Evolutionary conservation across 164 flowering plant genomes (phyloP), one percentile per base, ranked within the genome.

Genomic region (Piper betle): DNA sequence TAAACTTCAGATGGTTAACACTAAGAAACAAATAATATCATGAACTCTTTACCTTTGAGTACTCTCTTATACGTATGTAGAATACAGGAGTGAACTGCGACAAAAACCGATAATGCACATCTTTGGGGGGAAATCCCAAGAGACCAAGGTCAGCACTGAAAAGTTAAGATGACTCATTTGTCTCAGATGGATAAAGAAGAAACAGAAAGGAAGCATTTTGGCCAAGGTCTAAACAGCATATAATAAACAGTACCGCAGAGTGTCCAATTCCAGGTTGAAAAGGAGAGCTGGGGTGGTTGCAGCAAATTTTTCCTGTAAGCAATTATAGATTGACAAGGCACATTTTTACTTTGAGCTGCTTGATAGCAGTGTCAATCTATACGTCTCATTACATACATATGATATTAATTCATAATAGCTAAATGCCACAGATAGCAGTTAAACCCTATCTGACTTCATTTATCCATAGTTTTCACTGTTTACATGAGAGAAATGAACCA

Each of bases 61-160:
- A 93, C 52, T 90, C 99, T 74, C 99, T 82, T 61, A 79, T 78
- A 65, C 97, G 84, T 58, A 93, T 83, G 69, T 84, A 93, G 71
- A 93, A 93, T 38, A 90, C 87, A 19, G 95, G 99, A 18, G 63
- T 73, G 65, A 93, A 93, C 61, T 88, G 96, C 72, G 93, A 88
- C 68, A 93, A 97, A 77, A 93, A 93, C 53, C 91, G 85, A 60
- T 81, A 93, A 42, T 93, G 99, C 71, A 93, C 63, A 67, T 93
- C 96, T 76, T 85, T 93, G 57, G 80, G 39, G 53, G 97, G 96
- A 73, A 93, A 93, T 52, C 99, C 97, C 57, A 85, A 58, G 67
- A 93, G 75, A 20, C 99, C 97, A 68, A 93, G 79, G 74, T 93
- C 99, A 77, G 96, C 92, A 50, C 99, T 93, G 84, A 55, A 77